Evolutionary conservation across 176 grass and related monocot genomes (phyloP).

Genomic region (Carex pumila): DNA sequence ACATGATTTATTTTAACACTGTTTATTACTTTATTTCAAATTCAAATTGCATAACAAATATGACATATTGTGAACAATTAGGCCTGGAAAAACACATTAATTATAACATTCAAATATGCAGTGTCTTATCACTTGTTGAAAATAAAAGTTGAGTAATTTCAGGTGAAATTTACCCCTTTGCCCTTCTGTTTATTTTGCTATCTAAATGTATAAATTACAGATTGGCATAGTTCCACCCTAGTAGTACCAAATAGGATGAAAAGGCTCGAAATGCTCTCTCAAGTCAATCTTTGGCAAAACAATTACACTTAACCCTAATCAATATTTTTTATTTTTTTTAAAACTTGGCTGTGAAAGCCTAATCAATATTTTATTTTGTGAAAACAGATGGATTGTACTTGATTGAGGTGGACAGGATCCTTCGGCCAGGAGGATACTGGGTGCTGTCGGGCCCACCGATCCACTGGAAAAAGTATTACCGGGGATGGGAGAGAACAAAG

Average conservation of each 20-base stretch:
- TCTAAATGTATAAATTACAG: neutral
- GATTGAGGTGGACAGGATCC: slow-evolving; percentile 76
- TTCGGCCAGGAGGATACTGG: slow-evolving; percentile 94
- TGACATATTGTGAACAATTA: neutral
- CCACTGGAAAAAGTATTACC: slow-evolving; percentile 77
- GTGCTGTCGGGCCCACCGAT: slow-evolving; percentile 83
- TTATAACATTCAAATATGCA: neutral
- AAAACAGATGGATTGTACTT: slow-evolving; percentile 83
- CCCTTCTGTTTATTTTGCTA: neutral
- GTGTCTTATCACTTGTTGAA: neutral
- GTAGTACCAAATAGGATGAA: neutral
- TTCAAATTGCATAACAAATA: neutral
- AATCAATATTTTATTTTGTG: neutral
- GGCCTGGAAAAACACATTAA: neutral
- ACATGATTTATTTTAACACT: neutral
- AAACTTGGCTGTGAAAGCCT: neutral
- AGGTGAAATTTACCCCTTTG: neutral
- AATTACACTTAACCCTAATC: neutral
- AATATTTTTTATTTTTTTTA: too few relatives aligned
- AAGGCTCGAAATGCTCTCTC: neutral
- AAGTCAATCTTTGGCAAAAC: neutral
- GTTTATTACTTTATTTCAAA: too few relatives aligned
- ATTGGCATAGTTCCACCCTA: neutral
- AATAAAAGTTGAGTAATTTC: neutral
- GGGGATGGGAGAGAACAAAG: slow-evolving; percentile 74